phyloP scores from a whole-genome alignment of 495 filamentous ascomycete species.

The Peziza echinospora region DNA sequence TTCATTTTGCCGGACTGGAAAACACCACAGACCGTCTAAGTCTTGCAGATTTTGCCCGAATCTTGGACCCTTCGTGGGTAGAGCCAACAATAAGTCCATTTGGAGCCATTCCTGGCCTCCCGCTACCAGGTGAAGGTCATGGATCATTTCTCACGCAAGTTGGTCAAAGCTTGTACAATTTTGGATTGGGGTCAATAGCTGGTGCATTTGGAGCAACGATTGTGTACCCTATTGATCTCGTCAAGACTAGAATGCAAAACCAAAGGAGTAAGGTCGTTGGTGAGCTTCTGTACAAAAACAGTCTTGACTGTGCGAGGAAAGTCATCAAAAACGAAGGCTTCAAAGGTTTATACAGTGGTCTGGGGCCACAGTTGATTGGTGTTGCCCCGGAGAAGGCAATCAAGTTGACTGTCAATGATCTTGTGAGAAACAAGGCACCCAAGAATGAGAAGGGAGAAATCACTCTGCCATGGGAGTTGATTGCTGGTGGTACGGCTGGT shows the following conservation, averaged over 20 bases:
- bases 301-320: slow-evolving; percentile 75
- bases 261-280: slow-evolving; percentile 64
- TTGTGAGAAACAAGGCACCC: slow-evolving; percentile 58
- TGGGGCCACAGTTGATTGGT: slow-evolving; percentile 77
- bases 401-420: slow-evolving; percentile 92
- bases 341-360: slow-evolving; percentile 74
- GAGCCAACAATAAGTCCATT: slow-evolving; percentile 29
- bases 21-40: slow-evolving; percentile 67
- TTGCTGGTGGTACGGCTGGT: slow-evolving; percentile 80
- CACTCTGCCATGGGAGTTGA: slow-evolving; percentile 43
- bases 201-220: slow-evolving; percentile 97
- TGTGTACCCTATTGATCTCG: slow-evolving; percentile 96
- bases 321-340: slow-evolving; percentile 85
- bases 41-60: slow-evolving; percentile 72
- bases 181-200: slow-evolving; percentile 66
- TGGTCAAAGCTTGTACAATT: slow-evolving; percentile 70
- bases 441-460: slow-evolving; percentile 58
- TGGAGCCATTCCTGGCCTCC: slow-evolving; percentile 18
- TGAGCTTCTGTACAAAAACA: slow-evolving; percentile 85
- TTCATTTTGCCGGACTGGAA: slow-evolving; percentile 90
- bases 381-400: slow-evolving; percentile 98
- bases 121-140: slow-evolving; percentile 22
- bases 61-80: slow-evolving; percentile 81
- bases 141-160: slow-evolving; percentile 33
- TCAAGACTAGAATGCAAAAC: slow-evolving; percentile 98